Evolutionary conservation across 192 early-diverging fungal genomes (phyloP), one percentile per base, ranked within the genome.

Genomic region (Linnemannia exigua): DNA sequence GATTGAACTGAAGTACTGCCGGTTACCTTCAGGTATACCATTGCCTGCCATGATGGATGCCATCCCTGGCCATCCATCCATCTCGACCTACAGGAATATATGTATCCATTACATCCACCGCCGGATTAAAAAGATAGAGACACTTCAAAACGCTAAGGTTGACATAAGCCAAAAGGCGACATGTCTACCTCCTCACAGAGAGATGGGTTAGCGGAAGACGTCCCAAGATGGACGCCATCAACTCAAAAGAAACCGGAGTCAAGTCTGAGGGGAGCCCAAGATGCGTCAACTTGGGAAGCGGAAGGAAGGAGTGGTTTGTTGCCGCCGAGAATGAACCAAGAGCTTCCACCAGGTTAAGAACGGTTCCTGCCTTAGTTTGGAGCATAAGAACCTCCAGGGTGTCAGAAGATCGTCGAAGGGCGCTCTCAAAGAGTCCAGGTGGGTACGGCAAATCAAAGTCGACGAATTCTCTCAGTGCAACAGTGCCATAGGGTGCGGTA

Each of bases 321-420:
- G n/a, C n/a, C n/a, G n/a, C n/a, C n/a, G n/a, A n/a, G n/a, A n/a
- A n/a, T n/a, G n/a, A n/a, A n/a, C n/a, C n/a, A n/a, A n/a, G n/a
- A n/a, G n/a, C n/a, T n/a, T n/a, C n/a, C n/a, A n/a, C n/a, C 6
- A 52, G 50, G 20, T 52, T 6, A 5, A 52, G 17, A 4, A 0
- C 20, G 50, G 17, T 0, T 0, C 4, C 0, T 20, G 50, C 19
- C 1, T 3, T 5, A 1, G 20, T 16, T 22, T 0, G 0, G 6
- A 52, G 19, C 22, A 52, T 6, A 19, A 52, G 50, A 0, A 22
- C 50, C 20, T 22, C 50, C 20, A 52, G 17, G 1, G 50, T 52
- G 5, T 4, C 50, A 20, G 50, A 16, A 0, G 50, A 52, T 2
- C 50, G 50, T 20, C 17, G 50, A 6, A 52, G 17, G 0, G 50